A percentile compares a stretch with the other conserved stretches of the same genome.
Conservation (phyloP, 1,139 yeast genomes). For the Yamadazyma jaroonii region DNA sequence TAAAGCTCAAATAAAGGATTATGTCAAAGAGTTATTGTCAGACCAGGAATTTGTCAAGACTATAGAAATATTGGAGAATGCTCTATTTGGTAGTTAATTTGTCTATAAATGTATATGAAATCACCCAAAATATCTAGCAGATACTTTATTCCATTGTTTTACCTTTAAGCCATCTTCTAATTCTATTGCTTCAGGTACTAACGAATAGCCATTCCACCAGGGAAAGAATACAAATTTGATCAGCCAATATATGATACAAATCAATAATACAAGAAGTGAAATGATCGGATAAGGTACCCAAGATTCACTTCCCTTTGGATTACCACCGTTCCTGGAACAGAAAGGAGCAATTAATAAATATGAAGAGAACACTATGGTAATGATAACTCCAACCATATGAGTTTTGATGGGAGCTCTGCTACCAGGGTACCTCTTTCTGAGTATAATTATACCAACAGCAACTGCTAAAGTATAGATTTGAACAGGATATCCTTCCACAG, state of each 20-base stretch:
- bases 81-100: slow-evolving; percentile 5
- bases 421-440: slow-evolving; percentile 46
- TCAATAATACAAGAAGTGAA: slow-evolving; percentile 28
- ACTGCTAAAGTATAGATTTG: slow-evolving; percentile 48
- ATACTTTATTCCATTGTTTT: slow-evolving; percentile 43
- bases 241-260: slow-evolving; percentile 48
- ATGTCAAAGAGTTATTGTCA: slow-evolving; percentile 1
- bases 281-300: slow-evolving; percentile 55
- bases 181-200: slow-evolving; percentile 35
- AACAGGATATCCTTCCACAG: slow-evolving; percentile 70
- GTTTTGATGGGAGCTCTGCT: slow-evolving; percentile 50
- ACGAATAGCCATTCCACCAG: slow-evolving; percentile 36
- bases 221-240: slow-evolving; percentile 47
- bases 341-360: slow-evolving; percentile 50
- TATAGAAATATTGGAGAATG: slow-evolving; percentile 5
- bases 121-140: slow-evolving; percentile 8
- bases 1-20: neutral
- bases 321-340: slow-evolving; percentile 34
- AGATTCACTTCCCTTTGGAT: slow-evolving; percentile 38
- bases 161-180: slow-evolving; percentile 55
- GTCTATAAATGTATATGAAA: neutral
- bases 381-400: slow-evolving; percentile 40
- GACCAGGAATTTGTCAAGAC: slow-evolving; percentile 5
- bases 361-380: slow-evolving; percentile 36
- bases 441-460: slow-evolving; percentile 51